Conservation (phyloP, 1,139 yeast species). For the Yamadazyma dendronema region DNA sequence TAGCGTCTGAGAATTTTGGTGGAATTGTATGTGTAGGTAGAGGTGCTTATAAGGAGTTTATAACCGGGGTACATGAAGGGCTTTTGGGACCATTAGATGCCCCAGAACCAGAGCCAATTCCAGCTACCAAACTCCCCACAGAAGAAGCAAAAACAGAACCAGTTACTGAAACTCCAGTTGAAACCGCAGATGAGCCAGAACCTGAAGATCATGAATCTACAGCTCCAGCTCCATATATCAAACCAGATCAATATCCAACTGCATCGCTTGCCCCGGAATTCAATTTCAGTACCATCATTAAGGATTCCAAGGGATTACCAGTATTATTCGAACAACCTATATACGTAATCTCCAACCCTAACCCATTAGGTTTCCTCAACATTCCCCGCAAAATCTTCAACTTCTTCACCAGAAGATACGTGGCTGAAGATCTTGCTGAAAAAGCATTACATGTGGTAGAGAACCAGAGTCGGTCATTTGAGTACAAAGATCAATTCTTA, state of each 20-base stretch:
- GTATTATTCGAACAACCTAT: constrained; percentile 73
- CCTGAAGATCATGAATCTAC: constrained; percentile 28
- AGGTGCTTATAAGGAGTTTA: constrained; percentile 92
- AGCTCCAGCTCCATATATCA: constrained; percentile 50
- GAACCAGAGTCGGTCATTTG: constrained; percentile 56
- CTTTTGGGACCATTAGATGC: constrained; percentile 84
- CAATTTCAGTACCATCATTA: constrained; percentile 23
- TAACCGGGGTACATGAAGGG: constrained; percentile 92
- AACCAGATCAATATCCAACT: constrained; percentile 51
- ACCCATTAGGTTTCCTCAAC: constrained; percentile 72
- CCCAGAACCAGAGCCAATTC: constrained; percentile 41
- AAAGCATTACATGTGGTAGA: constrained; percentile 61
- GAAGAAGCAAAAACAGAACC: not conserved
- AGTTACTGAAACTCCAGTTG: not conserved
- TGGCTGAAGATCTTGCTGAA: constrained; percentile 70
- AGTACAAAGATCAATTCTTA: constrained; percentile 49
- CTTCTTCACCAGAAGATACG: constrained; percentile 68
- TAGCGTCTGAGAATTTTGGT: constrained; percentile 49
- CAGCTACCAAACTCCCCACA: not conserved
- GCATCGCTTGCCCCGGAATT: constrained; percentile 65
- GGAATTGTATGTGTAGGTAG: constrained; percentile 93
- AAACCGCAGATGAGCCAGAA: constrained; percentile 9
- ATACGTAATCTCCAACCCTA: constrained; percentile 69
- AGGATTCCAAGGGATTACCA: constrained; percentile 46
- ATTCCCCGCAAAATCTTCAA: constrained; percentile 76